phyloP scores from a whole-genome alignment of 148 eudicot species.

The Suaeda aralocaspica region DNA sequence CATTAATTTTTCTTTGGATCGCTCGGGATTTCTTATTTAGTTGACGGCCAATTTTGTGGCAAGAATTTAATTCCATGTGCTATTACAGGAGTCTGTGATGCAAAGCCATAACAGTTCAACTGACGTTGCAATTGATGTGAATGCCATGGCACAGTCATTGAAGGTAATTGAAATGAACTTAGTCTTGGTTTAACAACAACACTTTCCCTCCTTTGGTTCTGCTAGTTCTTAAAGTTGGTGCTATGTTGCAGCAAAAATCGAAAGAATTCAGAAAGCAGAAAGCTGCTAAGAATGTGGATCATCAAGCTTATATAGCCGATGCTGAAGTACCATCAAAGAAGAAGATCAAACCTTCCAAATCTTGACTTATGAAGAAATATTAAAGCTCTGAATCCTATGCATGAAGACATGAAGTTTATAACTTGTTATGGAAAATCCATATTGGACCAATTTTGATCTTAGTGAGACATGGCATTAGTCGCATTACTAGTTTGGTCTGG shows the following conservation, averaged over 20 bases:
- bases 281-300: conserved; percentile 43
- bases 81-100: conserved; percentile 46
- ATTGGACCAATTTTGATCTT: not conserved
- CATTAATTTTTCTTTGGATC: not conserved
- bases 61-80: not conserved
- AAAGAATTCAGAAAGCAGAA: conserved; percentile 52
- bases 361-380: conserved; percentile 1
- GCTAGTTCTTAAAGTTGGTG: too few species aligned
- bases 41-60: not conserved
- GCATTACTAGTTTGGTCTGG: too few species aligned
- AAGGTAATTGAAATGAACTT: conserved; percentile 44
- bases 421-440: not conserved
- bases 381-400: not conserved
- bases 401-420: not conserved
- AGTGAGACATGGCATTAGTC: not conserved
- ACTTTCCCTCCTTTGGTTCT: not conserved
- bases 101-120: conserved; percentile 29
- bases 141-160: conserved; percentile 51
- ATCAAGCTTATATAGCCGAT: conserved; percentile 50
- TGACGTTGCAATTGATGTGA: conserved; percentile 40
- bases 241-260: conserved; percentile 62
- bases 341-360: conserved; percentile 36
- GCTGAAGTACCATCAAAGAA: conserved; percentile 41
- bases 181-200: not conserved
- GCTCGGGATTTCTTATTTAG: not conserved